Evolutionary conservation across 192 early-diverging fungal species (phyloP).

Genomic region (Coemansia sp.): DNA sequence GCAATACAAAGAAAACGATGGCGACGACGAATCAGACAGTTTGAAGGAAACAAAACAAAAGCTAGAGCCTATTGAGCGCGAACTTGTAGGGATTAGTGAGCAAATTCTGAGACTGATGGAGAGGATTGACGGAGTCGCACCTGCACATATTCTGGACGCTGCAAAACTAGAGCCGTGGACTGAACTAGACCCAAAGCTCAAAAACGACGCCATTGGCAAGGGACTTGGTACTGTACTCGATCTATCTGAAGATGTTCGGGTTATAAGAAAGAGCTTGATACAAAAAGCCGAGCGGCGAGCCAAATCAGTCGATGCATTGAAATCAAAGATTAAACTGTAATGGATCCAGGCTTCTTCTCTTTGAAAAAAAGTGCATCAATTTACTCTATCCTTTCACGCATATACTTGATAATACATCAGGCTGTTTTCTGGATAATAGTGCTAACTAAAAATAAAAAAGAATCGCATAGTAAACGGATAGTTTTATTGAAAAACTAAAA

Average conservation of each 20-base stretch:
- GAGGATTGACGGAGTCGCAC: conserved; percentile 44
- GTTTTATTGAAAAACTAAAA: neutral
- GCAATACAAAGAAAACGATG: neutral
- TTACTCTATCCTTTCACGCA: too few species aligned
- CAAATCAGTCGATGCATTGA: conserved; percentile 24
- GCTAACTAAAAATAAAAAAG: neutral
- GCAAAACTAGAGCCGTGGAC: conserved; percentile 52
- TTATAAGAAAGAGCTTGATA: conserved; percentile 37
- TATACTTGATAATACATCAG: too few species aligned
- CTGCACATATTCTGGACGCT: conserved; percentile 44
- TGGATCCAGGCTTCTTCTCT: neutral
- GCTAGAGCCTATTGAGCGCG: conserved; percentile 7
- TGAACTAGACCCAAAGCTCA: conserved; percentile 34
- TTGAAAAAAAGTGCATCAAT: too few species aligned
- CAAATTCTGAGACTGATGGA: conserved; percentile 44
- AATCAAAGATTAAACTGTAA: neutral
- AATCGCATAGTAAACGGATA: too few species aligned
- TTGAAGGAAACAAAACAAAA: neutral
- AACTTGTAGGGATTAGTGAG: conserved; percentile 30
- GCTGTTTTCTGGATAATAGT: too few species aligned
- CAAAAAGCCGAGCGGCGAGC: conserved; percentile 38
- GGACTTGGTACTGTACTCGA: conserved; percentile 42
- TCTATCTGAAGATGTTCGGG: conserved; percentile 36
- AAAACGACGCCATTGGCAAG: conserved; percentile 8
- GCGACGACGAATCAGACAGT: neutral